Conservation (phyloP, 2,329 filamentous ascomycete species). For the Lachnellula subtilissima region DNA sequence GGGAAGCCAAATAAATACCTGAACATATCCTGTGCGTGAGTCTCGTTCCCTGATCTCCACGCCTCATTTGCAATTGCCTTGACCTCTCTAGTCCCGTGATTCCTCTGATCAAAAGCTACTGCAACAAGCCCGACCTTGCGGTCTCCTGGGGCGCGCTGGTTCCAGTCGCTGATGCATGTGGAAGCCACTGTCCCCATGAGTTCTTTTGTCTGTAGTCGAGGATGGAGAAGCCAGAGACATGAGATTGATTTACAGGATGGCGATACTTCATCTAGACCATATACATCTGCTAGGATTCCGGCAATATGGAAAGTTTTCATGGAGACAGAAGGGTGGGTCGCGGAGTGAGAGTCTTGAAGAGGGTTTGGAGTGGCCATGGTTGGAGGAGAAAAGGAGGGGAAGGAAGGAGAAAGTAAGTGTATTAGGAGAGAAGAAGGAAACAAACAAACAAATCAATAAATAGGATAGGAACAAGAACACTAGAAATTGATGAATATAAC, state of each 20-base stretch:
- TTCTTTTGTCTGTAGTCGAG: constrained; percentile 63
- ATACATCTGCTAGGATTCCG: constrained; percentile 73
- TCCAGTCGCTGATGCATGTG: constrained; percentile 66
- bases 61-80: constrained; percentile 65
- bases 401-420: neutral
- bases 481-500: too few species aligned
- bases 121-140: constrained; percentile 60
- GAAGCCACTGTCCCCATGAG: constrained; percentile 72
- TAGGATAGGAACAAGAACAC: too few species aligned
- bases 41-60: constrained; percentile 68
- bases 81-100: constrained; percentile 75
- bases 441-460: neutral
- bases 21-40: constrained; percentile 91
- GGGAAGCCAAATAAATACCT: constrained; percentile 14
- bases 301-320: constrained; percentile 65
- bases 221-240: constrained; percentile 89
- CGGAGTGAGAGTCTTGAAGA: constrained; percentile 9
- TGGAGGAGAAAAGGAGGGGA: neutral
- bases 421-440: neutral
- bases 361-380: constrained; percentile 19
- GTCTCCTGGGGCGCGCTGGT: constrained; percentile 37
- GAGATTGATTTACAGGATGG: constrained; percentile 51
- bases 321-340: constrained; percentile 45
- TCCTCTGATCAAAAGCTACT: constrained; percentile 84
- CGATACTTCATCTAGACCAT: constrained; percentile 72